phyloP scores from a whole-genome alignment of 2,329 filamentous ascomycete species.

The Acephala macrosclerotiorum region DNA sequence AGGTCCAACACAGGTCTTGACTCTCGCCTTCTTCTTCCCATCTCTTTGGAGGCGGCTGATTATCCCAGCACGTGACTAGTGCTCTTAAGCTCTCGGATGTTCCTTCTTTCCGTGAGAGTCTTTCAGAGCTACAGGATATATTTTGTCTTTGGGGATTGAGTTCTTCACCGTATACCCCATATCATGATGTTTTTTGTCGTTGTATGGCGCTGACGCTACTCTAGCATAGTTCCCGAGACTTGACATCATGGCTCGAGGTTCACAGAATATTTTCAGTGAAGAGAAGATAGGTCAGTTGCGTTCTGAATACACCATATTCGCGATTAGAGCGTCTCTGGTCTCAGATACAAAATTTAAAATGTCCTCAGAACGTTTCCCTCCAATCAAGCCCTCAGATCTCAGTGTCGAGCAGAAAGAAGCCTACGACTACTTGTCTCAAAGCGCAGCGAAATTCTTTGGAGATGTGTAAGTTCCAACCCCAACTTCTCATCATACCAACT shows the following conservation, averaged over 20 bases:
- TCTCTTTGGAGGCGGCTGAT: no score
- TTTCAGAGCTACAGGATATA: no score
- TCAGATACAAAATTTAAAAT: neutral
- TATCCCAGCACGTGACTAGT: no score
- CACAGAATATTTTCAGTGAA: neutral
- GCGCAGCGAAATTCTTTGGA: constrained; percentile 6
- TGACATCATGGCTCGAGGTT: neutral
- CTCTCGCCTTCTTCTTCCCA: no score
- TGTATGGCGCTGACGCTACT: no score
- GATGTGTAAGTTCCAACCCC: neutral
- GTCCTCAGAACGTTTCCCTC: constrained; percentile 7
- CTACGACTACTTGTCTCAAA: neutral
- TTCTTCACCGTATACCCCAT: no score
- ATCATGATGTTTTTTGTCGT: no score
- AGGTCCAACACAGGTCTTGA: no score
- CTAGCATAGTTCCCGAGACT: no score
- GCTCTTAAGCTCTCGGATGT: no score
- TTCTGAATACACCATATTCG: neutral
- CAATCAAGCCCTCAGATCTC: constrained; percentile 7
- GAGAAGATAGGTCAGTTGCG: neutral
- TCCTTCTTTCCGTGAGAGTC: no score
- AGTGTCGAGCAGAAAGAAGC: constrained; percentile 9
- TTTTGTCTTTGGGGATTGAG: no score
- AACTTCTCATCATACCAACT: neutral
- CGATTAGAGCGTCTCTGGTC: neutral